Evolutionary conservation across 805 yeast genomes (phyloP), one percentile per base, ranked within the genome.

Genomic region (Myxozyma nipponensis): DNA sequence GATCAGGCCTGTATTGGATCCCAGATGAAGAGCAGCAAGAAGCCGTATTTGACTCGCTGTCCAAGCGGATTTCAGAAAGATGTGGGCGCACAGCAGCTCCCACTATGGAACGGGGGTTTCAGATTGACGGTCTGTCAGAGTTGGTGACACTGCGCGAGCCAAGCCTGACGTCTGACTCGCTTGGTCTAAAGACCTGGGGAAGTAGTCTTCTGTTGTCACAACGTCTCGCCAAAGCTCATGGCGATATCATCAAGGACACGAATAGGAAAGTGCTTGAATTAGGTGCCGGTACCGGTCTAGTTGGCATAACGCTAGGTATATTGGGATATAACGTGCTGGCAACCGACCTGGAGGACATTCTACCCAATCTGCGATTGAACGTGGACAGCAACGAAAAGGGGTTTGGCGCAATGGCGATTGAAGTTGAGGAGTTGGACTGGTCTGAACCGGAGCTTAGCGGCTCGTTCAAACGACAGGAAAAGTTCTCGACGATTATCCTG

Each of bases 131-230:
- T 58, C 0, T 61, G 1, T 65, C 68, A 2, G 54, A 60, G 32
- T 52, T 53, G 24, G 34, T 57, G 7, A 2, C 54, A n/a, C 37
- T 91, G 25, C 74, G 75, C 50, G 98, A 91, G 62, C 98, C 98
- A 0, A 81, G 95, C 0, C 70, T 91, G 53, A 86, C 96, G 0
- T 78, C 81, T 35, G 98, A 93, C 66, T 85, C 84, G 54, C 69
- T 93, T 21, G 98, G 98, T 0, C 73, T 88, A 65, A 88, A 91
- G 56, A 91, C 98, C 0, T 91, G 98, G 98, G 98, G 98, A 0
- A 85, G 97, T 0, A 81, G 97, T 0, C 69, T 85, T 23, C 75
- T 87, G 4, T 69, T 93, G 22, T 76, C 93, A 25, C 70, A 75
- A 30, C 67, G 84, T 23, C 64, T 87, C 2, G 65, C 75, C 4